These are phyloP conservation scores for Wickerhamomyces mucosus DNA, from an alignment of 805 yeast species.

Conservation along the genomic window DNA sequence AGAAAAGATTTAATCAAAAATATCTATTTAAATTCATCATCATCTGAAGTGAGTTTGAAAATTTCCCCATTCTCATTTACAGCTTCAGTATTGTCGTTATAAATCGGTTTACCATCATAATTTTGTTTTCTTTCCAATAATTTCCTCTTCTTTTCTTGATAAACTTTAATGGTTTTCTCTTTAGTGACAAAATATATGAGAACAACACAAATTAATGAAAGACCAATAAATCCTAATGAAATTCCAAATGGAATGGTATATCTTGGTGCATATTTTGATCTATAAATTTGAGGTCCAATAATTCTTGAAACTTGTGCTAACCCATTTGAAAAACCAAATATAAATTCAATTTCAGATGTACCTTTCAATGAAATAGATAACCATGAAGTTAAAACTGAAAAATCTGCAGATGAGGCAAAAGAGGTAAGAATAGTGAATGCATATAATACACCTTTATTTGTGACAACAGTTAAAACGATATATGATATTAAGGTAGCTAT, in stretches of 20 bases:
- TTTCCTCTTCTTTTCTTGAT: too few species aligned
- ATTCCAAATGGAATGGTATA: slow-evolving; percentile 6
- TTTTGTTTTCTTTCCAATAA: too few species aligned
- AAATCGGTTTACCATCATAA: too few species aligned
- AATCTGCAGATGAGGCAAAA: slow-evolving; percentile 6
- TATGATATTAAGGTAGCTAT: slow-evolving; percentile 18
- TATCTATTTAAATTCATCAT: too few species aligned
- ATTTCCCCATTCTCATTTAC: too few species aligned
- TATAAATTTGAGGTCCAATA: slow-evolving; percentile 9
- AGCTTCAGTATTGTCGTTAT: too few species aligned
- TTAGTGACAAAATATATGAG: too few species aligned
- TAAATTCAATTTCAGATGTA: slow-evolving; percentile 6
- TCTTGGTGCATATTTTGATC: slow-evolving; percentile 4
- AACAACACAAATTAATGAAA: slow-evolving; percentile 20
- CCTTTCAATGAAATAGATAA: slow-evolving; percentile 5
- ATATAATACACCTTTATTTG: slow-evolving; percentile 4
- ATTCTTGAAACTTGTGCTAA: slow-evolving; percentile 8
- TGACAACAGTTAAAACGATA: slow-evolving; percentile 3
- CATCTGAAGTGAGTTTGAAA: too few species aligned
- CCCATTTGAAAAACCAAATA: slow-evolving; percentile 4
- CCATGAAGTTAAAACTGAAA: slow-evolving; percentile 7
- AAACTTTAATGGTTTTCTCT: too few species aligned
- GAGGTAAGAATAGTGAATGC: slow-evolving; percentile 7
- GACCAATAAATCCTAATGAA: slow-evolving; percentile 6
- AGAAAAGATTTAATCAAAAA: too few species aligned